phyloP scores from a whole-genome alignment of 192 early-diverging fungal species.

The Radiomyces spectabilis region DNA sequence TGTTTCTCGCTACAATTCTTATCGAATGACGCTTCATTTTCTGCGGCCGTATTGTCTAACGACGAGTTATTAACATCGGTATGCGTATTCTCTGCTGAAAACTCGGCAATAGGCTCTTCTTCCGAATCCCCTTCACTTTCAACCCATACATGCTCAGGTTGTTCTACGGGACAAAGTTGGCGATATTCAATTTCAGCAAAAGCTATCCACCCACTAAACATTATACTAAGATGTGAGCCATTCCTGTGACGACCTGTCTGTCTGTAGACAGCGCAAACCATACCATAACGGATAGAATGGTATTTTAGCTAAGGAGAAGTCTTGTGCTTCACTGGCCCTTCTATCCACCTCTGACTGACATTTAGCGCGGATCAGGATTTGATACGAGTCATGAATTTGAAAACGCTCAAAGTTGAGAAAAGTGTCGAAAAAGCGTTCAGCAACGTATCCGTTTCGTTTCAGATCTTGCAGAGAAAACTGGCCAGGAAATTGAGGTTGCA shows the following conservation, averaged over 20 bases:
- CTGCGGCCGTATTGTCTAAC: no score
- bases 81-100: no score
- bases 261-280: background rate
- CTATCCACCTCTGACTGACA: no score
- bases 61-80: no score
- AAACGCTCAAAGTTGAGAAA: conserved; percentile 26
- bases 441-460: conserved; percentile 19
- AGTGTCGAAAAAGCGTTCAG: conserved; percentile 31
- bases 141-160: no score
- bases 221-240: background rate
- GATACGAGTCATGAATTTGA: conserved; percentile 23
- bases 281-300: background rate
- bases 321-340: background rate
- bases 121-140: no score
- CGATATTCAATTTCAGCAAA: conserved; percentile 1
- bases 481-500: conserved; percentile 16
- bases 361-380: background rate
- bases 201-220: background rate
- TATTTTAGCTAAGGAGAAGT: background rate
- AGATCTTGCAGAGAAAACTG: conserved; percentile 25
- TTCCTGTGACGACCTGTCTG: background rate
- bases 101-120: no score
- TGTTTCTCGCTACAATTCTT: no score
- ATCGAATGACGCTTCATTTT: no score
- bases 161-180: background rate